Conservation (phyloP, 2,329 filamentous ascomycete species). For the Xylogone sp. region DNA sequence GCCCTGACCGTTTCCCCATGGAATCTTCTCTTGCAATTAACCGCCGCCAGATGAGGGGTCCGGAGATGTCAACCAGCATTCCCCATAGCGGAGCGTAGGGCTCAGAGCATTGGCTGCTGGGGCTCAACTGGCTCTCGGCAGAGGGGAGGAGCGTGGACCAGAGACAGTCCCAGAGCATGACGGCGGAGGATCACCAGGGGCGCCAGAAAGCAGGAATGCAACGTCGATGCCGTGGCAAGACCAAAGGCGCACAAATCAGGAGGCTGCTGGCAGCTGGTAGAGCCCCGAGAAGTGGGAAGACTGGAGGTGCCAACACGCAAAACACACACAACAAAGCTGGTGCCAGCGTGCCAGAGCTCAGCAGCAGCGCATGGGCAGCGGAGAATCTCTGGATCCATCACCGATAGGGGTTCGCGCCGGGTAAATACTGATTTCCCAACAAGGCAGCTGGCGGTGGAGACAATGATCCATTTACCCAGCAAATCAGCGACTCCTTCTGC, state of each 20-base stretch:
- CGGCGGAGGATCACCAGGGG: not conserved
- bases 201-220: not conserved
- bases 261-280: too few species aligned
- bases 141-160: not conserved
- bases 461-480: not conserved
- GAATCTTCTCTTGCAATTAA: not conserved
- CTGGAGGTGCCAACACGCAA: too few species aligned
- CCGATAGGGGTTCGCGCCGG: not conserved
- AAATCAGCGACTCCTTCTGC: not conserved
- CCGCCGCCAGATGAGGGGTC: not conserved
- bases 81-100: not conserved
- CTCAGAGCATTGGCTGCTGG: too few species aligned
- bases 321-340: too few species aligned
- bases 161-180: not conserved
- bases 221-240: not conserved
- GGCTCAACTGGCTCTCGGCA: not conserved
- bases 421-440: too few species aligned
- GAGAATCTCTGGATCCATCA: too few species aligned
- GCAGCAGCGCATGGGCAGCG: too few species aligned
- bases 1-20: not conserved
- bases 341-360: too few species aligned
- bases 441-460: not conserved
- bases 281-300: too few species aligned
- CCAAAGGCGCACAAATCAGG: not conserved
- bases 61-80: not conserved